These are phyloP conservation scores for Aspergillus aculeatus DNA, from an alignment of 2,329 filamentous ascomycete genomes.

Conservation along the genomic window DNA sequence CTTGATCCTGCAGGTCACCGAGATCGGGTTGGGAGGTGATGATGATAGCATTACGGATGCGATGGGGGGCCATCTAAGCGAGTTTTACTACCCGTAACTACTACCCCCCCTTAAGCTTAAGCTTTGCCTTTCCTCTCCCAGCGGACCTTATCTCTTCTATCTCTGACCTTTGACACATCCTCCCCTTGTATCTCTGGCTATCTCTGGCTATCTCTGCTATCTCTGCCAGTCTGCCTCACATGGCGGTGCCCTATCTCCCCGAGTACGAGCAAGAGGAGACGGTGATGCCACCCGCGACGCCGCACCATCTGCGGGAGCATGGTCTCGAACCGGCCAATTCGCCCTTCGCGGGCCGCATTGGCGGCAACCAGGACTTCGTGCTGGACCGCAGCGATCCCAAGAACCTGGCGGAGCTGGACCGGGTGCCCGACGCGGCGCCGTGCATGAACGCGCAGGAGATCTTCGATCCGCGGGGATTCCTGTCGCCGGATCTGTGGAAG, in stretches of 20 bases:
- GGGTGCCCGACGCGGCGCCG: conserved; percentile 44
- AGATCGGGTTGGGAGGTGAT: neutral
- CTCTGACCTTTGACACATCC: neutral
- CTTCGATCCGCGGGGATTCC: conserved; percentile 37
- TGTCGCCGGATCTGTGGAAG: conserved; percentile 40
- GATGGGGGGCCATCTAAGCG: too few species aligned
- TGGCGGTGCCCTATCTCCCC: conserved; percentile 14
- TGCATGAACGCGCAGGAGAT: conserved; percentile 39
- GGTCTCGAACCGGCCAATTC: conserved; percentile 16
- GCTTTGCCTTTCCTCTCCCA: too few species aligned
- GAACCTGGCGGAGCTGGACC: conserved; percentile 29
- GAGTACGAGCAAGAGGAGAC: conserved; percentile 13
- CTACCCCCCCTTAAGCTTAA: too few species aligned
- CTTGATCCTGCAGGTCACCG: neutral
- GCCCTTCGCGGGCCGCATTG: conserved; percentile 38
- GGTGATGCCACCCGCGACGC: neutral
- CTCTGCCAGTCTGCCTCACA: neutral
- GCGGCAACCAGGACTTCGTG: conserved; percentile 38
- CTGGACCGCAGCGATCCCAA: conserved; percentile 31
- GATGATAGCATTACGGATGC: neutral
- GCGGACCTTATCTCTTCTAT: too few species aligned
- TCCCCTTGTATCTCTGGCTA: neutral
- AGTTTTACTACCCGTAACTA: too few species aligned
- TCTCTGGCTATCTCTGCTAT: neutral
- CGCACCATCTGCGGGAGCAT: neutral